Evolutionary conservation across 2,329 filamentous ascomycete species (phyloP), one percentile per base, ranked within the genome.

Genomic region (Verticillium zaregamsianum): DNA sequence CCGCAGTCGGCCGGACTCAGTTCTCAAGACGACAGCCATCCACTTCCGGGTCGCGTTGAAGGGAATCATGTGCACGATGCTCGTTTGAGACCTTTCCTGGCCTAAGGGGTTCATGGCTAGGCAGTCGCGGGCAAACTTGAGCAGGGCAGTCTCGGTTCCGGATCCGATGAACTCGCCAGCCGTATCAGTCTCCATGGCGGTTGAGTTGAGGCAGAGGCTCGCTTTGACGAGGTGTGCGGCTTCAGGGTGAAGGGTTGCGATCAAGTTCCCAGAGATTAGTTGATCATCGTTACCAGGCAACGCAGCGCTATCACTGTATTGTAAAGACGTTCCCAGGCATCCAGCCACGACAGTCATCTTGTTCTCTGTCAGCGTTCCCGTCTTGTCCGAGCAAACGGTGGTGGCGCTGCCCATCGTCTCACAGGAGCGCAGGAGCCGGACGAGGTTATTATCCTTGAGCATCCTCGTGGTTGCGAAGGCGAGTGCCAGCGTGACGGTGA

Each of bases 121-220:
- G 68, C 86, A 79, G 57, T 90, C 85, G 57, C 83, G 82, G 23
- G 88, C 87, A 70, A 92, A 91, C 28, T 81, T 79, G n/a, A 93
- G 80, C 14, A 93, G 79, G 25, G 90, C 90, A 4, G 89, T 91
- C 71, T 93, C 90, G 0, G 90, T 93, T 75, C 92, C 92, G 5
- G 90, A 92, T 33, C 90, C 90, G 64, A 92, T 82, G 66, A 91
- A 93, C 54, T 88, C 85, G 6, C 83, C 82, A 35, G 33, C 9
- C 9, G 33, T 35, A 14, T 14, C 14, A 9, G 33, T 35, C 69
- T 90, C 86, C 66, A 91, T 91, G 1, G 88, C 87, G 0, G 88
- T 89, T 0, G 88, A 90, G 69, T 90, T 91, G 66, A 90, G 76
- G 12, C 84, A 81, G 63, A 90, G 87, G 3, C 87, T 90, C 61